A percentile compares a stretch with the other conserved stretches of the same genome.
phyloP scores from a whole-genome alignment of 306 rosid genomes.

The Cucurbita pepo region DNA sequence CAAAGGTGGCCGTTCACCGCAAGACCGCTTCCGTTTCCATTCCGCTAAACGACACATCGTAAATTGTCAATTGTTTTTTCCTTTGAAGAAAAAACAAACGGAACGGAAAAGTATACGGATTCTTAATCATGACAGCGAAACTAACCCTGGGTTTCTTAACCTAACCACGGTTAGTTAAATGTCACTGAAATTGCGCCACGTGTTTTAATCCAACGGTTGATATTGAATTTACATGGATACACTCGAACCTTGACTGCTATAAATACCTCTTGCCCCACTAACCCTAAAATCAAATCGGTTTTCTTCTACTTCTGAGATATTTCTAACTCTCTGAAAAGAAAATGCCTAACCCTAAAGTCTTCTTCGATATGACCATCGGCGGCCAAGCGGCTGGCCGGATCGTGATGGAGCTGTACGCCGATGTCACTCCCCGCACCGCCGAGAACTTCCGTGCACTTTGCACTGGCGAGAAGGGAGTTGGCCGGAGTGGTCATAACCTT shows the following conservation, averaged over 20 bases:
- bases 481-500: constrained; percentile 60
- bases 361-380: constrained; percentile 62
- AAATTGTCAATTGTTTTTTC: too few relatives aligned
- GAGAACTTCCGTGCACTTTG: constrained; percentile 96
- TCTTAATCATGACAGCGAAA: constrained; percentile 2
- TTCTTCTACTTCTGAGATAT: neutral
- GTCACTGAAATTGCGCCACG: neutral
- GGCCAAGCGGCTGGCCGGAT: constrained; percentile 50
- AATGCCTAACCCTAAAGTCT: constrained; percentile 56
- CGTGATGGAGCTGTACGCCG: constrained; percentile 78
- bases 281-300: neutral
- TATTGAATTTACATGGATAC: neutral
- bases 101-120: neutral
- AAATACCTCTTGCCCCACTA: neutral
- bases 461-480: constrained; percentile 84
- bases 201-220: neutral
- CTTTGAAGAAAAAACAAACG: too few relatives aligned
- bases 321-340: neutral
- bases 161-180: neutral
- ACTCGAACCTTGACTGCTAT: neutral
- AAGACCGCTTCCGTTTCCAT: neutral
- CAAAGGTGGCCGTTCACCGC: neutral
- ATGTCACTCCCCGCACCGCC: constrained; percentile 56
- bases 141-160: neutral
- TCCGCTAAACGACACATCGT: neutral